A percentile compares a stretch with the other conserved stretches of the same genome.
phyloP scores from a whole-genome alignment of 352 stramenopile genomes.

The Phytophthora fragariaefolia region DNA sequence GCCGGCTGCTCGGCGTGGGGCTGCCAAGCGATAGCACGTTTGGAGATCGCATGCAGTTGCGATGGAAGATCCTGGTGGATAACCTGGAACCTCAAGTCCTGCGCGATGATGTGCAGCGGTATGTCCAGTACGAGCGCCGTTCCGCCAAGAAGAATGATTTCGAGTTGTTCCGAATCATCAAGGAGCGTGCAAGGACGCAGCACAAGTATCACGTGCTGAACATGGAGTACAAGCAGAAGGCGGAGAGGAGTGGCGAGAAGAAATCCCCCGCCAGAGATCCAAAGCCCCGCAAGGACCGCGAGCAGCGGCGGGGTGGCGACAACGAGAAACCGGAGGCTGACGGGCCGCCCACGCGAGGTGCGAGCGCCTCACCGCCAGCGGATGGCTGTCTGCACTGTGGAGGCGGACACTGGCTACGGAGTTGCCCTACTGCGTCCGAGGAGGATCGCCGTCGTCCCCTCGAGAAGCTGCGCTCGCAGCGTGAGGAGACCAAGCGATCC shows the following conservation, averaged over 20 bases:
- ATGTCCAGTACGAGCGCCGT: slow-evolving; percentile 4
- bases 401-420: not conserved
- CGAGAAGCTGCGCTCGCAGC: not conserved
- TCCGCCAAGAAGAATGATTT: slow-evolving; percentile 8
- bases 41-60: slow-evolving; percentile 7
- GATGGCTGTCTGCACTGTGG: slow-evolving; percentile 5
- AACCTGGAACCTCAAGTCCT: not conserved
- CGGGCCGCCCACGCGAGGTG: not conserved
- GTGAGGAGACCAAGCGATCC: not conserved
- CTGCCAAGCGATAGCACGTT: not conserved
- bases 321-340: not conserved
- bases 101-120: slow-evolving; percentile 5
- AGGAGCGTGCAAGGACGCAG: slow-evolving; percentile 7
- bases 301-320: not conserved
- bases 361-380: not conserved
- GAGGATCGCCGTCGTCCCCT: not conserved
- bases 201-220: slow-evolving; percentile 15
- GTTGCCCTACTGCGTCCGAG: not conserved
- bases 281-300: slow-evolving; percentile 1
- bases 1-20: not conserved
- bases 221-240: slow-evolving; percentile 13
- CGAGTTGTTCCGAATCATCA: slow-evolving; percentile 10
- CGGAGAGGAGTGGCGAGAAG: not conserved
- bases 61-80: slow-evolving; percentile 3
- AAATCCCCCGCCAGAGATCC: not conserved